Conservation (phyloP, 768 basidiomycete species). For the Lyophyllum semitale region DNA sequence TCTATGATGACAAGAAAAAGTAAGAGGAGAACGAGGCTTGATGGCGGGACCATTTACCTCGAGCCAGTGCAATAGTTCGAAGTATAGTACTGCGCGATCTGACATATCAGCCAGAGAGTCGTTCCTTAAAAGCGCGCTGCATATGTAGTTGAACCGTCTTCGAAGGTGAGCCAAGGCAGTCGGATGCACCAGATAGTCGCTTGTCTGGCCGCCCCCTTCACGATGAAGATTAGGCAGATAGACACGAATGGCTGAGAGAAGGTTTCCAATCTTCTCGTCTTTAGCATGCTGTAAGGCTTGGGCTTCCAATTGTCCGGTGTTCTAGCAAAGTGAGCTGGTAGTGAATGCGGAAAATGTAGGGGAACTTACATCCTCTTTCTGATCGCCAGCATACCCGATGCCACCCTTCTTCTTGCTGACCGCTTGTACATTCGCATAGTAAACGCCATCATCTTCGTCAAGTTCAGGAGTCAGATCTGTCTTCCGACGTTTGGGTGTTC, state of each 20-base stretch:
- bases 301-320: constrained; percentile 79
- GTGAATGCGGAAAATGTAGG: background rate
- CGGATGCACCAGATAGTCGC: constrained; percentile 92
- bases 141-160: constrained; percentile 86
- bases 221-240: constrained; percentile 85
- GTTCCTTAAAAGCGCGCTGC: constrained; percentile 83
- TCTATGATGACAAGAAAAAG: constrained; percentile 44
- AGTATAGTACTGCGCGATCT: constrained; percentile 81
- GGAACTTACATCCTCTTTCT: constrained; percentile 80
- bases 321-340: constrained; percentile 42
- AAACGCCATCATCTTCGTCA: constrained; percentile 58
- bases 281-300: constrained; percentile 68
- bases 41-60: constrained; percentile 56
- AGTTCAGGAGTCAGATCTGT: constrained; percentile 30
- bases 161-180: constrained; percentile 91
- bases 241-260: constrained; percentile 73
- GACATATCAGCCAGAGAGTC: constrained; percentile 96
- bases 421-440: constrained; percentile 35
- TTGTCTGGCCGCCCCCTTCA: constrained; percentile 72
- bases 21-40: constrained; percentile 5
- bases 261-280: constrained; percentile 70
- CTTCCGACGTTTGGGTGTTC: constrained; percentile 49
- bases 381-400: constrained; percentile 84
- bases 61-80: constrained; percentile 89
- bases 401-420: constrained; percentile 79